Percentiles rank a stretch among this genome's conserved stretches.
Conservation (phyloP, 345 rosid genomes). For the Cardamine occulta region DNA sequence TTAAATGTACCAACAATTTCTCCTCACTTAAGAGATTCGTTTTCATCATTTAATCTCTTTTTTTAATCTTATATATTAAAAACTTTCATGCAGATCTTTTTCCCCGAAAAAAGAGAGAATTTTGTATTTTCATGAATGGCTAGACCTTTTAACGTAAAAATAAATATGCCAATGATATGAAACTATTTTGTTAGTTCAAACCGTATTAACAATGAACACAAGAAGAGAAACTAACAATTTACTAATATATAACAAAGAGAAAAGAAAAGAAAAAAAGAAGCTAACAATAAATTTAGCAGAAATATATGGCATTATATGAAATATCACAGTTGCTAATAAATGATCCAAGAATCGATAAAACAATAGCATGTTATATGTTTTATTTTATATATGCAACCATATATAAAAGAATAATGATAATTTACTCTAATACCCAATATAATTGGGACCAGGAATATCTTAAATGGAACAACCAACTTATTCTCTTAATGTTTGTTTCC, state of each 20-base stretch:
- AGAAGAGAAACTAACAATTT: background rate
- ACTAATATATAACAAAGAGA: too few relatives aligned
- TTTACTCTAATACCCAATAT: conserved; percentile 33
- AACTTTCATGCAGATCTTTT: too few relatives aligned
- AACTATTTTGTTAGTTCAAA: background rate
- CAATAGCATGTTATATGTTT: conserved; percentile 39
- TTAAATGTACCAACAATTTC: too few relatives aligned
- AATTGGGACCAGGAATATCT: conserved; percentile 41
- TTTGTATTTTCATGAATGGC: too few relatives aligned
- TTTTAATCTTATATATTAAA: too few relatives aligned
- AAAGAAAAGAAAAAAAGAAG: too few relatives aligned
- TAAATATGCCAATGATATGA: background rate
- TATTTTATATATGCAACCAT: conserved; percentile 31
- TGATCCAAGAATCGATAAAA: conserved; percentile 16
- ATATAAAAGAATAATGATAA: conserved; percentile 30
- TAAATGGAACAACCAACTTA: conserved; percentile 38
- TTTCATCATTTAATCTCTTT: too few relatives aligned
- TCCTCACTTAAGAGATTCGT: too few relatives aligned
- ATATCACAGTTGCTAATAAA: conserved; percentile 31
- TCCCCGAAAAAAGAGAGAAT: too few relatives aligned
- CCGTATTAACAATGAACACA: background rate
- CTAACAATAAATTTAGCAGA: background rate
- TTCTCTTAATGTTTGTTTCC: conserved; percentile 24
- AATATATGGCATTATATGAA: conserved; percentile 1
- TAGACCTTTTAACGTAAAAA: background rate